Percentiles rank a stretch among this genome's conserved stretches.
Evolutionary conservation across 805 yeast genomes (phyloP).

Genomic region (Henningerozyma blattae): DNA sequence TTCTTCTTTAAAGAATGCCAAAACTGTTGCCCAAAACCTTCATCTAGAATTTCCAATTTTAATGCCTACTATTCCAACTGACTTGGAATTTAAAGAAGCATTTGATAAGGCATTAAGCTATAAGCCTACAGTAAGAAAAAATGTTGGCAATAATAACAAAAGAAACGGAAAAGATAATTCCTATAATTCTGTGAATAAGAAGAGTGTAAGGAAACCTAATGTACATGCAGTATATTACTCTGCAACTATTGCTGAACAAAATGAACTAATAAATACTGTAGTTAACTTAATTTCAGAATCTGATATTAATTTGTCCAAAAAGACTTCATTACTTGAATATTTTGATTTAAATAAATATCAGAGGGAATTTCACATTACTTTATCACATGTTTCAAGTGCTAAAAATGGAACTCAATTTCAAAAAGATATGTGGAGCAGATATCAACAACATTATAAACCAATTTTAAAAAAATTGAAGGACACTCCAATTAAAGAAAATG

Average conservation of each 20-base stretch:
- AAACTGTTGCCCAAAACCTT: slow-evolving; percentile 29
- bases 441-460: slow-evolving; percentile 10
- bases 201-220: slow-evolving; percentile 3
- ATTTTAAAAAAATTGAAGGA: slow-evolving; percentile 1
- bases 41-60: slow-evolving; percentile 33
- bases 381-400: slow-evolving; percentile 35
- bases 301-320: neutral
- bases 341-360: slow-evolving; percentile 30
- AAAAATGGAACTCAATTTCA: slow-evolving; percentile 19
- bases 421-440: slow-evolving; percentile 20
- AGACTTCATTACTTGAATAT: neutral
- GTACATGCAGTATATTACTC: slow-evolving; percentile 36
- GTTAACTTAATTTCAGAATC: slow-evolving; percentile 1
- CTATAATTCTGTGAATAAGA: no score
- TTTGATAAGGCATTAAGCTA: slow-evolving; percentile 41
- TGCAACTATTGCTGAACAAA: slow-evolving; percentile 23
- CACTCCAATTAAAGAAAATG: slow-evolving; percentile 1
- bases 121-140: slow-evolving; percentile 38
- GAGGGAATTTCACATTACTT: slow-evolving; percentile 52
- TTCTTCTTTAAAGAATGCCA: slow-evolving; percentile 41
- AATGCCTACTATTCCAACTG: slow-evolving; percentile 30
- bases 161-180: slow-evolving; percentile 3
- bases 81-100: slow-evolving; percentile 32
- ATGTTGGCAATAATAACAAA: slow-evolving; percentile 11
- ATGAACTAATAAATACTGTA: slow-evolving; percentile 7